Evolutionary conservation across 352 stramenopile genomes (phyloP).

Genomic region (Globisporangium perplexum): DNA sequence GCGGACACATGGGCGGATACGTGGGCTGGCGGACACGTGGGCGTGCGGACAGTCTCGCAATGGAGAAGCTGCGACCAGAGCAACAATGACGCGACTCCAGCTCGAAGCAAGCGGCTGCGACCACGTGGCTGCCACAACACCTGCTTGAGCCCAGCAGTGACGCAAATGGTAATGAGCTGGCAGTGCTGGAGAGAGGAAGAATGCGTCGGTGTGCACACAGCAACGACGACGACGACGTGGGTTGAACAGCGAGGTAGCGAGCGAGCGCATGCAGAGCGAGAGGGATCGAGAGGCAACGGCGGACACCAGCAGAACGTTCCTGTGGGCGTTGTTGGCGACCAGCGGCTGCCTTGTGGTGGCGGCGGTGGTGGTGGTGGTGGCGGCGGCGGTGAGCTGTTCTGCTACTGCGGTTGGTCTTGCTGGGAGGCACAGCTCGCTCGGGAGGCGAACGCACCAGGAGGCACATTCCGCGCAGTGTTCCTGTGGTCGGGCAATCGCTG

Average conservation of each 20-base stretch:
- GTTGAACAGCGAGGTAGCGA: background rate
- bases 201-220: background rate
- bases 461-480: too few relatives aligned
- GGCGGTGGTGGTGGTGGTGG: background rate
- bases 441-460: too few relatives aligned
- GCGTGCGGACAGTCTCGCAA: background rate
- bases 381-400: too few relatives aligned
- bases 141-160: background rate
- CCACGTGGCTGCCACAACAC: background rate
- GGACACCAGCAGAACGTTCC: slow-evolving; percentile 1
- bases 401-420: too few relatives aligned
- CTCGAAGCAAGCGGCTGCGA: background rate
- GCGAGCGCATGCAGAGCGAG: background rate
- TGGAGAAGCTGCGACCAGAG: too few relatives aligned
- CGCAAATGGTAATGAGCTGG: background rate
- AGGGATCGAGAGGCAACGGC: background rate
- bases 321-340: background rate
- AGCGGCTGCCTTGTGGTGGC: background rate
- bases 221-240: background rate
- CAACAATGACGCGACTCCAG: background rate
- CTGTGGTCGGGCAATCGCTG: too few relatives aligned
- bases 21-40: too few relatives aligned
- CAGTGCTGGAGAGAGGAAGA: background rate
- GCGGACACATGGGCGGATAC: too few relatives aligned
- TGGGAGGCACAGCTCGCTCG: background rate